Percentiles rank a stretch among this genome's conserved stretches.
Evolutionary conservation across 768 basidiomycete species (phyloP).

Genomic region (Agaricus subrufescens): DNA sequence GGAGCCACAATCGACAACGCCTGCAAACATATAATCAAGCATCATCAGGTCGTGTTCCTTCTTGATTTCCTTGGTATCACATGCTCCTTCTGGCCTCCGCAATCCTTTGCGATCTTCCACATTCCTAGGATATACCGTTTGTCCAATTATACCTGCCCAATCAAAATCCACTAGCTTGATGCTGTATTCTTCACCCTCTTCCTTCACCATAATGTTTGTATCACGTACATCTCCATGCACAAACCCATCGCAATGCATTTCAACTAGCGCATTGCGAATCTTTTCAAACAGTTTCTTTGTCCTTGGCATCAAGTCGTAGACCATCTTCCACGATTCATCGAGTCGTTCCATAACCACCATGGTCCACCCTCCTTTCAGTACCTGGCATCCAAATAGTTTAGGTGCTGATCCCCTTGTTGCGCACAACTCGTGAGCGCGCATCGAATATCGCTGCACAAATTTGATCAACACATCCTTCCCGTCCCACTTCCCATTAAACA

Average conservation of each 20-base stretch:
- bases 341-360: slow-evolving; percentile 21
- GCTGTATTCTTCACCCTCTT: too few species aligned
- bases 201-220: slow-evolving; percentile 12
- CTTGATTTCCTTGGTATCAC: too few species aligned
- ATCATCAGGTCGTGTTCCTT: too few species aligned
- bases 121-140: not conserved
- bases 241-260: slow-evolving; percentile 13
- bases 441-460: slow-evolving; percentile 16
- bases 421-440: slow-evolving; percentile 19
- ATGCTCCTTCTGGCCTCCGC: too few species aligned
- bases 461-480: slow-evolving; percentile 16
- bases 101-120: too few species aligned
- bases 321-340: not conserved
- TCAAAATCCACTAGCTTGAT: not conserved
- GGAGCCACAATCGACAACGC: too few species aligned
- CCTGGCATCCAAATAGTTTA: slow-evolving; percentile 17
- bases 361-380: slow-evolving; percentile 23
- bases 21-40: too few species aligned
- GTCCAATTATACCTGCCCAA: not conserved
- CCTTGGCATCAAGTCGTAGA: not conserved
- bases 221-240: slow-evolving; percentile 18
- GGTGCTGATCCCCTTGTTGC: slow-evolving; percentile 18
- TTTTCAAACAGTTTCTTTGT: not conserved
- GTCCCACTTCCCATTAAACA: not conserved
- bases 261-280: slow-evolving; percentile 8